Conservation (phyloP, 1,284 basidiomycete species). For the Tilletia walkeri region DNA sequence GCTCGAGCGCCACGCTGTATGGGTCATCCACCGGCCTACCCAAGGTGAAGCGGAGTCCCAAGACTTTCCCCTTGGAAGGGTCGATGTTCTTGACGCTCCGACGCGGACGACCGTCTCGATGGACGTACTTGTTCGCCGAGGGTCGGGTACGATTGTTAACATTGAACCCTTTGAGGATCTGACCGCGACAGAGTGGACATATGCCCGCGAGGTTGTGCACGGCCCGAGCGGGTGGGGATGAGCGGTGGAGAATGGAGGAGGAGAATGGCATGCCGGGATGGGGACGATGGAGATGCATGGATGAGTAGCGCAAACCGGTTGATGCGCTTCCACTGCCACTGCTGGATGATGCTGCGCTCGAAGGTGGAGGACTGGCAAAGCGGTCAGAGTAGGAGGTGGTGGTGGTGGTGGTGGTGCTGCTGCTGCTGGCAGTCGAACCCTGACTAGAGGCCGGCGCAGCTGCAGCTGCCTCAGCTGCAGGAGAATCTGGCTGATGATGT, state of each 20-base stretch:
- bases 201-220: slow-evolving; percentile 8
- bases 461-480: not conserved
- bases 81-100: slow-evolving; percentile 5
- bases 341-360: slow-evolving; percentile 12
- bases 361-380: not conserved
- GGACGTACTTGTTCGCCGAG: not conserved
- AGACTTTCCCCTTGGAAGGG: not conserved
- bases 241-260: not conserved
- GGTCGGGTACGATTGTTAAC: slow-evolving; percentile 1
- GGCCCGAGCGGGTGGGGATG: not conserved
- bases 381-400: not conserved
- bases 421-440: not conserved
- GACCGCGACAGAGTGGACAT: slow-evolving; percentile 6
- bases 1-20: not conserved
- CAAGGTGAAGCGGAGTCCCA: not conserved
- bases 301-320: not conserved
- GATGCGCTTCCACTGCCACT: not conserved
- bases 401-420: not conserved
- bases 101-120: not conserved
- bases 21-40: slow-evolving; percentile 12
- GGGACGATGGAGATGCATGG: not conserved
- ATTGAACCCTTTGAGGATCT: slow-evolving; percentile 4
- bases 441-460: not conserved
- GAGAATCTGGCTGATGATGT: too few species aligned
- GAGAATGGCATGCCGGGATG: slow-evolving; percentile 3